Evolutionary conservation across 305 asterid genomes (phyloP).

Genomic region (Rubia balearica): DNA sequence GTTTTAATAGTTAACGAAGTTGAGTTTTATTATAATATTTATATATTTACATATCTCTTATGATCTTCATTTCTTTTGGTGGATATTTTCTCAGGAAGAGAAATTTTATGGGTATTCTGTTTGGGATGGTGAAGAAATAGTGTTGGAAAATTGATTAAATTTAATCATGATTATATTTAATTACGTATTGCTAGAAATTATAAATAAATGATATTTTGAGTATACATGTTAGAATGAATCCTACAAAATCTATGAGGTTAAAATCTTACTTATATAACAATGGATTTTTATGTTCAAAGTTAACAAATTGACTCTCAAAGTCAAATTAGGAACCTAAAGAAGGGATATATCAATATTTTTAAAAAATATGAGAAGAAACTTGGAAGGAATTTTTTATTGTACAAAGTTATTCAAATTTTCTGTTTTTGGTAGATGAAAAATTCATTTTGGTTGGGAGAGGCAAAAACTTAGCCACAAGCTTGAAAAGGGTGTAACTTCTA

Average conservation of each 20-base stretch:
- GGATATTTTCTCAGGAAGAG: neutral
- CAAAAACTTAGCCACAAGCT: neutral
- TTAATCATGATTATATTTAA: neutral
- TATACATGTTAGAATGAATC: neutral
- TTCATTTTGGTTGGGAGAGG: neutral
- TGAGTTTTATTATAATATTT: neutral
- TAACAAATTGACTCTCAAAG: neutral
- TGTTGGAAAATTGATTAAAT: neutral
- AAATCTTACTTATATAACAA: neutral
- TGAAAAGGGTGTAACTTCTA: neutral
- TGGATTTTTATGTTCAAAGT: too few species aligned
- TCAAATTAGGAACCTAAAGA: neutral
- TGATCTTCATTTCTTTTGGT: neutral
- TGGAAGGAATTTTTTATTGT: neutral
- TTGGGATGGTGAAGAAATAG: neutral
- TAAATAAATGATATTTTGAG: neutral
- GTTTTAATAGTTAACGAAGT: neutral
- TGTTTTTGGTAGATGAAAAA: neutral
- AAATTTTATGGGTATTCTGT: neutral
- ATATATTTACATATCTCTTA: neutral
- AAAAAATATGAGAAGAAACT: neutral
- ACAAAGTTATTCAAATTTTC: neutral
- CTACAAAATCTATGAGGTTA: neutral
- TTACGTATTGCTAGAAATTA: neutral
- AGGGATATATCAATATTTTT: neutral